Percentiles rank a stretch among this genome's conserved stretches.
Conservation (phyloP, 2,329 filamentous ascomycete species). For the Colletotrichum falcatum region DNA sequence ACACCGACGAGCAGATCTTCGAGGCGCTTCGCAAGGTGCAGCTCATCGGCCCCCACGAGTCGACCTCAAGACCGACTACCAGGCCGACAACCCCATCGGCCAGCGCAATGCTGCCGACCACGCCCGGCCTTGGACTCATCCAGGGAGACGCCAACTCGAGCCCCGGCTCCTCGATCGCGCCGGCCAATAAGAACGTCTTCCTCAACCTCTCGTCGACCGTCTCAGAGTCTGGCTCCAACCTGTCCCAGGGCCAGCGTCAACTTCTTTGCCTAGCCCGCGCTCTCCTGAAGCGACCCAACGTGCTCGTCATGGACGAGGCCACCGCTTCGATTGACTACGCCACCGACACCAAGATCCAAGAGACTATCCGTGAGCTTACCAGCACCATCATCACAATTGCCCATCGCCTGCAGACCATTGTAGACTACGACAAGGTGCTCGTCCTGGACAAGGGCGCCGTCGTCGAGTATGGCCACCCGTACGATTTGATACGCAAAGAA, state of each 20-base stretch:
- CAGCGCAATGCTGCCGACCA: slow-evolving; percentile 35
- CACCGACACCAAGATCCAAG: slow-evolving; percentile 95
- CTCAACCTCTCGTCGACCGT: slow-evolving; percentile 85
- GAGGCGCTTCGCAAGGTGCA: slow-evolving; percentile 88
- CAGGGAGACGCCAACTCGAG: slow-evolving; percentile 33
- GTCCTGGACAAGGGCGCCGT: slow-evolving; percentile 91
- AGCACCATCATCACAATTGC: slow-evolving; percentile 98
- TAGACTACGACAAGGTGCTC: slow-evolving; percentile 97
- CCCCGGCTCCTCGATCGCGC: slow-evolving; percentile 45
- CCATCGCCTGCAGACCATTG: slow-evolving; percentile 94
- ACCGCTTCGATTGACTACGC: slow-evolving; percentile 98
- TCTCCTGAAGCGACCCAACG: slow-evolving; percentile 89
- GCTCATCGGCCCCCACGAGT: slow-evolving; percentile 76
- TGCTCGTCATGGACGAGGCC: slow-evolving; percentile 99
- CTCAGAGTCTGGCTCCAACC: slow-evolving; percentile 90
- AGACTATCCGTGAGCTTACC: slow-evolving; percentile 91
- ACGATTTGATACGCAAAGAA: slow-evolving; percentile 79
- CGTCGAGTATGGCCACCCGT: slow-evolving; percentile 91
- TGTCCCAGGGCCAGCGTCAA: slow-evolving; percentile 96
- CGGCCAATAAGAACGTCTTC: slow-evolving; percentile 95
- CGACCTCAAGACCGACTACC: slow-evolving; percentile 44
- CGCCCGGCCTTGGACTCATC: slow-evolving; percentile 31
- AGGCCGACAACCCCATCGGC: slow-evolving; percentile 45
- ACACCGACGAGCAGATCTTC: slow-evolving; percentile 92
- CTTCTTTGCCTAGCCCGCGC: slow-evolving; percentile 93